Conservation (phyloP, 169 alveolate genomes). For the Besnoitia besnoiti region DNA sequence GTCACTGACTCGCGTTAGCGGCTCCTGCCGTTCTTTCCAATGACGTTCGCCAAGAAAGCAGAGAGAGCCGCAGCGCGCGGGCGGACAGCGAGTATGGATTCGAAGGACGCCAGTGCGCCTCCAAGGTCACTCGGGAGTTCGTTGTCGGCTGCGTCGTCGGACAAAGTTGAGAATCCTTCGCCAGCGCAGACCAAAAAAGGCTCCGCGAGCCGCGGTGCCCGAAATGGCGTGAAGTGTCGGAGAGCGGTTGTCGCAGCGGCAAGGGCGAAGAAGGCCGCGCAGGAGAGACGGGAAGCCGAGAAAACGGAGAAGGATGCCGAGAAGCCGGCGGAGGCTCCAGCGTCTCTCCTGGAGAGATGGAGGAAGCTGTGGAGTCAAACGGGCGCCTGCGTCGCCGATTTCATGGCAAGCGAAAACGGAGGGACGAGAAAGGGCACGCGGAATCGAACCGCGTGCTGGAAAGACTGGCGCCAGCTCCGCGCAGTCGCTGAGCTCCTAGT, state of each 20-base stretch:
- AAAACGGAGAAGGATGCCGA: not conserved
- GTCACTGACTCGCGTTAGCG: no score
- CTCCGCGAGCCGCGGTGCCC: no score
- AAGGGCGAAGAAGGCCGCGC: not conserved
- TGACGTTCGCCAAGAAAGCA: no score
- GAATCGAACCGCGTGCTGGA: slow-evolving; percentile 8
- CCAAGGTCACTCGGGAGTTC: no score
- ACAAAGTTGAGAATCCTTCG: no score
- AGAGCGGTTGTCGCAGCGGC: not conserved
- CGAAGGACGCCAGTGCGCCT: no score
- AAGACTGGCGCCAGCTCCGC: not conserved
- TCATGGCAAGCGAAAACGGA: not conserved
- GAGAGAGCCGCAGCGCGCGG: no score
- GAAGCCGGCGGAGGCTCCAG: not conserved
- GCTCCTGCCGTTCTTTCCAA: no score
- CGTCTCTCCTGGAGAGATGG: not conserved
- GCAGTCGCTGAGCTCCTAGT: not conserved
- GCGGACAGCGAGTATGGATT: no score
- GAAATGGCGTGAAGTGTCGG: not conserved
- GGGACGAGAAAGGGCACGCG: not conserved
- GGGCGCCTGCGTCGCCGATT: not conserved
- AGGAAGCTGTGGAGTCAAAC: not conserved
- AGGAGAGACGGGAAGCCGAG: not conserved
- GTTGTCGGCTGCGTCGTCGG: no score
- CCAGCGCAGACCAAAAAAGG: no score